Evolutionary conservation across 805 yeast genomes (phyloP).

Genomic region (Candida cerambycidarum): DNA sequence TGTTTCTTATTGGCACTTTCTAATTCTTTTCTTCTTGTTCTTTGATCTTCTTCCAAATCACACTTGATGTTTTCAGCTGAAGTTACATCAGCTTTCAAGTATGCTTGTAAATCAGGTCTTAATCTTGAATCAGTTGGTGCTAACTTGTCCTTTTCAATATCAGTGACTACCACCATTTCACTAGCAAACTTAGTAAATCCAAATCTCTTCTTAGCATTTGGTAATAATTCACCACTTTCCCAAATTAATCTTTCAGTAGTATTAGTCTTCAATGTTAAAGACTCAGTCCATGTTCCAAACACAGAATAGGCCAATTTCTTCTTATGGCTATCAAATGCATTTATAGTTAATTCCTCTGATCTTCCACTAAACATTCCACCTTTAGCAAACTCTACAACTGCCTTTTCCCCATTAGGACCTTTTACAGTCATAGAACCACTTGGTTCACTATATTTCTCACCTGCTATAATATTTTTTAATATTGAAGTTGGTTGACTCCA

Average conservation of each 20-base stretch:
- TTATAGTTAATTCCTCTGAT: conserved; percentile 63
- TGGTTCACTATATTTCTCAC: conserved; percentile 93
- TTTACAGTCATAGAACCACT: conserved; percentile 62
- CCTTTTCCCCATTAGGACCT: conserved; percentile 66
- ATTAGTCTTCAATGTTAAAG: conserved; percentile 46
- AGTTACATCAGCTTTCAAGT: conserved; percentile 68
- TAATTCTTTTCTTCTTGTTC: conserved; percentile 65
- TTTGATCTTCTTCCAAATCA: conserved; percentile 73
- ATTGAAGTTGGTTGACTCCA: conserved; percentile 85
- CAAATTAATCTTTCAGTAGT: conserved; percentile 54
- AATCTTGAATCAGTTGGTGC: conserved; percentile 89
- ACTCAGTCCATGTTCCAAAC: conserved; percentile 86
- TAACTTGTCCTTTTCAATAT: conserved; percentile 58
- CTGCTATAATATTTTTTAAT: conserved; percentile 85
- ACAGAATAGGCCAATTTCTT: conserved; percentile 42
- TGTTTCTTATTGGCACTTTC: conserved; percentile 48
- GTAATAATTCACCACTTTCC: conserved; percentile 67
- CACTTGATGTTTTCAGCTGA: conserved; percentile 71
- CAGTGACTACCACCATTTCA: conserved; percentile 74
- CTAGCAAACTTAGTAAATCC: conserved; percentile 88
- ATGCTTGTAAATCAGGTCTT: conserved; percentile 79
- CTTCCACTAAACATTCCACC: conserved; percentile 84
- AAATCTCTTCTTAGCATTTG: conserved; percentile 60
- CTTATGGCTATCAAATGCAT: conserved; percentile 38
- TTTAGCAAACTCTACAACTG: conserved; percentile 71